phyloP scores from a whole-genome alignment of 306 rosid species.

The Echinosophora koreensis region DNA sequence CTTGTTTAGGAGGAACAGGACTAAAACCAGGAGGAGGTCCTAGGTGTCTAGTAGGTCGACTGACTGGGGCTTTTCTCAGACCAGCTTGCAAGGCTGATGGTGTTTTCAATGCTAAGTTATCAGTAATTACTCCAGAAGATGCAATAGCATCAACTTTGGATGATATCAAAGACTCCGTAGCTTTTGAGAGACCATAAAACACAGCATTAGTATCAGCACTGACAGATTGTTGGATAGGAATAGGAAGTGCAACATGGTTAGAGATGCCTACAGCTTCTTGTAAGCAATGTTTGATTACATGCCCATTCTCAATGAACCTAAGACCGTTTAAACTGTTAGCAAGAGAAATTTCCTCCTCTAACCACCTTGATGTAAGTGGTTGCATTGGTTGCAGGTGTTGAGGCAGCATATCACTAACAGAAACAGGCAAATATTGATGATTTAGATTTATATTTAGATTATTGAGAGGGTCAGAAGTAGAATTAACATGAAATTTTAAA shows the following conservation, averaged over 20 bases:
- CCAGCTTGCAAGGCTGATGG: constrained; percentile 55
- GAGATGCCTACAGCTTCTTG: constrained; percentile 56
- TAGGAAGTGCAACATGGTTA: constrained; percentile 49
- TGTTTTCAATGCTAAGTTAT: constrained; percentile 47
- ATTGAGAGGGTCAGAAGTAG: constrained; percentile 49
- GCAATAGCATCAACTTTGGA: constrained; percentile 57
- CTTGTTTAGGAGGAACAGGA: constrained; percentile 63
- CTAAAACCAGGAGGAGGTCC: constrained; percentile 97
- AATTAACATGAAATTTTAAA: constrained; percentile 49
- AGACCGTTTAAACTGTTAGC: constrained; percentile 64
- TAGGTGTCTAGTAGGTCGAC: constrained; percentile 87
- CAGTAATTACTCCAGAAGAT: constrained; percentile 56
- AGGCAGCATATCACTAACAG: constrained; percentile 54
- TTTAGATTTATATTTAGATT: constrained; percentile 49
- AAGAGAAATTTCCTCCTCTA: constrained; percentile 63
- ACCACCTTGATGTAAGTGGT: constrained; percentile 60
- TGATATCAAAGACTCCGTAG: constrained; percentile 54
- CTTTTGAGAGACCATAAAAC: constrained; percentile 54
- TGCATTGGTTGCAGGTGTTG: constrained; percentile 61
- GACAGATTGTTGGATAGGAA: constrained; percentile 66
- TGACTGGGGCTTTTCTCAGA: constrained; percentile 65
- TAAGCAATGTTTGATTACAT: constrained; percentile 53
- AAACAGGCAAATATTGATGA: constrained; percentile 53
- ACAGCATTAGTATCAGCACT: constrained; percentile 48
- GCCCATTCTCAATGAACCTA: constrained; percentile 74